phyloP scores from a whole-genome alignment of 495 filamentous ascomycete genomes.

The Achaetomiella virescens region DNA sequence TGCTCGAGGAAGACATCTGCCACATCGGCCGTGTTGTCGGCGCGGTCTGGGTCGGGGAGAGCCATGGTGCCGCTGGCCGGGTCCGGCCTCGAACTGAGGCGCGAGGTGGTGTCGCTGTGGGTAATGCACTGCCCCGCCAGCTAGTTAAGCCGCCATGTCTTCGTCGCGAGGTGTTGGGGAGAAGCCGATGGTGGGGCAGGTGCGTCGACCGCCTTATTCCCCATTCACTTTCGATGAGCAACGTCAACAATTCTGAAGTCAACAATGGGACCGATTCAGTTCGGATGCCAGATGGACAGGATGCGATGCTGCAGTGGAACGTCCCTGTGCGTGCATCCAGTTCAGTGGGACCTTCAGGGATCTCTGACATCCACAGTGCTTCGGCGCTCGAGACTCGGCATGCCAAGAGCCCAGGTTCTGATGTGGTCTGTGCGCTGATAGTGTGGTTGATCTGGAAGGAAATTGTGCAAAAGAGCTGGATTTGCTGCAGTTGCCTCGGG shows the following conservation, averaged over 20 bases:
- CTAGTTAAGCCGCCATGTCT: too few relatives aligned
- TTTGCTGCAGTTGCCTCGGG: neutral
- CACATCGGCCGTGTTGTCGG: conserved; percentile 1
- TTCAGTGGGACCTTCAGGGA: neutral
- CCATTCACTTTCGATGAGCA: too few relatives aligned
- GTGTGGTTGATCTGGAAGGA: neutral
- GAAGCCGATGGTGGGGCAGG: too few relatives aligned
- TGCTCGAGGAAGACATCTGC: conserved; percentile 58
- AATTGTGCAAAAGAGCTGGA: neutral
- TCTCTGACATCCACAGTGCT: neutral
- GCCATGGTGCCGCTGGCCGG: neutral
- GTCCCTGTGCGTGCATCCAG: neutral
- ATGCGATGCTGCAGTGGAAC: neutral
- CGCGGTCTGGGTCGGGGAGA: neutral
- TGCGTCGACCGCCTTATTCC: too few relatives aligned
- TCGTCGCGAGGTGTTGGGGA: too few relatives aligned
- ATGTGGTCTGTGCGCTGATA: conserved; percentile 9
- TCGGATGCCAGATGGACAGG: neutral
- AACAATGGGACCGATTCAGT: neutral
- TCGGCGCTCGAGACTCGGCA: neutral
- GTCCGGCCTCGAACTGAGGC: neutral
- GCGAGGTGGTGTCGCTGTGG: neutral
- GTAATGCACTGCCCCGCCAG: too few relatives aligned
- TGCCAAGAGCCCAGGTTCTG: neutral
- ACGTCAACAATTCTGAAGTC: neutral